Percentiles rank a stretch among this genome's conserved stretches.
These are phyloP conservation scores for Physocladia obscura DNA, from an alignment of 192 early-diverging fungal genomes.

Conservation along the genomic window DNA sequence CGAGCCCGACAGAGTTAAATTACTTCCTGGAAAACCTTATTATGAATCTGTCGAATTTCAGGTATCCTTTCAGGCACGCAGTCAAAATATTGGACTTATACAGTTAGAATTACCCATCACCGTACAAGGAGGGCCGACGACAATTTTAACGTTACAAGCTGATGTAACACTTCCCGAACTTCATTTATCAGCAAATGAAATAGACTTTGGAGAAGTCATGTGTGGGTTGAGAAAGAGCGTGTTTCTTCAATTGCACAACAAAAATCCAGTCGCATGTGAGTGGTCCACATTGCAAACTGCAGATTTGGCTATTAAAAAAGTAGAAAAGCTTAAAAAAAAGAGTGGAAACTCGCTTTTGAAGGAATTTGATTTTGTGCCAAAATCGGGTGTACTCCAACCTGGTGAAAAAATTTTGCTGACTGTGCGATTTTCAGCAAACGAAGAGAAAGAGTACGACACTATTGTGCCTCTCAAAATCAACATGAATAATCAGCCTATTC, in stretches of 20 bases:
- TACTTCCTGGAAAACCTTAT: conserved; percentile 43
- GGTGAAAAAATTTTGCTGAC: conserved; percentile 41
- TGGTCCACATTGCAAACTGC: conserved; percentile 36
- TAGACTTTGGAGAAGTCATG: conserved; percentile 58
- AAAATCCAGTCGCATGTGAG: conserved; percentile 49
- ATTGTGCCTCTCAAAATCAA: conserved; percentile 46
- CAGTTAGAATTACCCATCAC: conserved; percentile 43
- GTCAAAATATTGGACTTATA: conserved; percentile 32
- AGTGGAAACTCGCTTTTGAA: conserved; percentile 11
- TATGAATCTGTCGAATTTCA: conserved; percentile 44
- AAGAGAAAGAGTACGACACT: conserved; percentile 49
- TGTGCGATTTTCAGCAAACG: conserved; percentile 45
- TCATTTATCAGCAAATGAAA: conserved; percentile 31
- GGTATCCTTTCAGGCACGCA: conserved; percentile 46
- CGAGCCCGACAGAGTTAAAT: conserved; percentile 56
- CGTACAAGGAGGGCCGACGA: conserved; percentile 53
- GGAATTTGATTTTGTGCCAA: conserved; percentile 52
- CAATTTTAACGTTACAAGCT: conserved; percentile 41
- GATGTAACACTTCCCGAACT: conserved; percentile 52
- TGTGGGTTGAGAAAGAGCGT: conserved; percentile 52
- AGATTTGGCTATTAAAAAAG: background rate
- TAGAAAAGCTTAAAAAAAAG: conserved; percentile 31
- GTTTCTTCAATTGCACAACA: conserved; percentile 46
- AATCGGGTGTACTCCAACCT: conserved; percentile 45
- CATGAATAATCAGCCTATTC: conserved; percentile 44